Evolutionary conservation across 495 filamentous ascomycete genomes (phyloP), one percentile per base, ranked within the genome.

Genomic region (Aspergillus conjunctus): DNA sequence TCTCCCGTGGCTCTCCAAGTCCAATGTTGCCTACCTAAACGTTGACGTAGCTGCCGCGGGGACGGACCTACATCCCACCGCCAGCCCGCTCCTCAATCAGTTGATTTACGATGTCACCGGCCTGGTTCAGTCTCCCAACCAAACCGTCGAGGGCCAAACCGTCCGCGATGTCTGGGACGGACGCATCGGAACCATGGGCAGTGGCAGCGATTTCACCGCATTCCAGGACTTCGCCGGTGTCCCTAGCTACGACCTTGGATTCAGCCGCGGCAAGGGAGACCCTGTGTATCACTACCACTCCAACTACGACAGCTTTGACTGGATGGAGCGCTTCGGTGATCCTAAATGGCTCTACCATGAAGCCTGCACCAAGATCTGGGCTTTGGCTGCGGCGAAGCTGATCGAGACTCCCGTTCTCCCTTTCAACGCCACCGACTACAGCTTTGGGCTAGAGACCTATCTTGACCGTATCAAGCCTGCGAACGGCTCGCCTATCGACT

Each of bases 241-340:
- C 30, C 76, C 88, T 14, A 84, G 76, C 61, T 68, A 88, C 15
- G 84, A 90, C 58, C 75, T 90, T 26, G 84, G 83, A 7, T 91
- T 88, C 60, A 62, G 63, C 20, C 57, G 59, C 22, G 71, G 68
- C 4, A n/a, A 46, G 0, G 71, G 77, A 0, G 76, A 79, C 32
- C 71, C 88, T 0, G 81, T 91, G 3, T 91, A 90, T 62, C 88
- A 90, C 66, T 91, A 91, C 63, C 88, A 91, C 69, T 89, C 86
- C 59, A 91, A 91, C 69, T 91, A 90, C 67, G 88, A 91, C 66
- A 85, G 81, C 65, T 89, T 88, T 61, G 76, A 83, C 57, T 91
- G 88, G 88, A 91, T 91, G 88, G 80, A 87, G 32, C 81, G 75
- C 18, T 90, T 79, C 60, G 86, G 86, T 15, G 88, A 91, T 64